A percentile compares a stretch with the other conserved stretches of the same genome.
Evolutionary conservation across 306 rosid species (phyloP).

Genomic region (Lathyrus tuberosus): DNA sequence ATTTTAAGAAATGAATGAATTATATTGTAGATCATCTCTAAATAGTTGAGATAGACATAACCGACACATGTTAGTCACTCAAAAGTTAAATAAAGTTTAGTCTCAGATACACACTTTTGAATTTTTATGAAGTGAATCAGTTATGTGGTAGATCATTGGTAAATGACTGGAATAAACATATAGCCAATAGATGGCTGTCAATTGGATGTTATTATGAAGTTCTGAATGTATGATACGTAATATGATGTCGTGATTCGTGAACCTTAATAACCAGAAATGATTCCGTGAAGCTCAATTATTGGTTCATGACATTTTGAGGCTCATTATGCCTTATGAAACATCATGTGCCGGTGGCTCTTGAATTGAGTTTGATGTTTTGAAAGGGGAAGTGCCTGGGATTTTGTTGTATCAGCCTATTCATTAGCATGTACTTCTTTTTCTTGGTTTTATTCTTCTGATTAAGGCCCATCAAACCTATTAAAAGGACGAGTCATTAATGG

Average conservation of each 20-base stretch:
- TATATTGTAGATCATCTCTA: not conserved
- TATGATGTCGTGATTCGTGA: not conserved
- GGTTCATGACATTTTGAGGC: constrained; percentile 7
- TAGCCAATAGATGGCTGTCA: not conserved
- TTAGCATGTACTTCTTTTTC: not conserved
- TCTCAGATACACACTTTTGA: not conserved
- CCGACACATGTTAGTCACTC: not conserved
- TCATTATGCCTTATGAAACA: not conserved
- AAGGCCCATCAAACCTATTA: not conserved
- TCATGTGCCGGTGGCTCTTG: constrained; percentile 5
- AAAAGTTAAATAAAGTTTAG: not conserved
- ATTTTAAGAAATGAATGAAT: not conserved
- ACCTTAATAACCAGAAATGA: constrained; percentile 23
- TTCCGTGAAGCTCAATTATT: constrained; percentile 28
- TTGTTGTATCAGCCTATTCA: too few species aligned
- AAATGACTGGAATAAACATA: constrained; percentile 14
- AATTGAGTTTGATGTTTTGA: constrained; percentile 11
- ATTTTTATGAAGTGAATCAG: constrained; percentile 17
- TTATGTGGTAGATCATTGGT: constrained; percentile 20
- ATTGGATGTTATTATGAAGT: constrained; percentile 19
- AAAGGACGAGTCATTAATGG: constrained; percentile 6
- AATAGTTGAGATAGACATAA: not conserved
- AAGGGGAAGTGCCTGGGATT: not conserved
- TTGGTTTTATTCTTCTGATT: constrained; percentile 3
- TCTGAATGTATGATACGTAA: not conserved